Conservation (phyloP, 768 basidiomycete species). For the Xanthoconium stramineum region DNA sequence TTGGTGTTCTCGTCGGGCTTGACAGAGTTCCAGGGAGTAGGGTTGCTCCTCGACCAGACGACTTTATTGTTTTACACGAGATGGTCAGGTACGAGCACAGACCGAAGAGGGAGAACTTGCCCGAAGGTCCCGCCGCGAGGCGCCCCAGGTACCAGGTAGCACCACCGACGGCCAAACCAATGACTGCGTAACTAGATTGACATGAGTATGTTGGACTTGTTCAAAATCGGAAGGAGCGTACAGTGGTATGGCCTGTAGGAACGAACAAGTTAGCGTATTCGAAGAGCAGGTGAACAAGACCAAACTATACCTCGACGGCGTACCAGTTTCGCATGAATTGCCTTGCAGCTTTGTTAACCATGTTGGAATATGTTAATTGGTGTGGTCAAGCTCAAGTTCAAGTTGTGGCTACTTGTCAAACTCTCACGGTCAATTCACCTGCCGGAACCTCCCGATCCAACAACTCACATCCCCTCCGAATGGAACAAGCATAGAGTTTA, state of each 20-base stretch:
- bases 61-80: slow-evolving; percentile 37
- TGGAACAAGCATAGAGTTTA: slow-evolving; percentile 24
- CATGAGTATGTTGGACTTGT: slow-evolving; percentile 11
- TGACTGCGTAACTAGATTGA: slow-evolving; percentile 42
- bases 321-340: slow-evolving; percentile 41
- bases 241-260: slow-evolving; percentile 48
- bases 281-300: neutral
- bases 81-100: neutral
- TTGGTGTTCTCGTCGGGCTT: slow-evolving; percentile 74
- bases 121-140: slow-evolving; percentile 53
- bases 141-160: slow-evolving; percentile 67
- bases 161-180: slow-evolving; percentile 50
- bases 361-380: slow-evolving; percentile 17
- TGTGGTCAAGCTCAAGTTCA: neutral
- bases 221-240: slow-evolving; percentile 25
- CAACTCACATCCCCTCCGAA: neutral
- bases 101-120: slow-evolving; percentile 32
- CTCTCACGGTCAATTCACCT: slow-evolving; percentile 15
- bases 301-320: slow-evolving; percentile 40
- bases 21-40: slow-evolving; percentile 85
- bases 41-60: slow-evolving; percentile 68
- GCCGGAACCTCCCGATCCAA: slow-evolving; percentile 16
- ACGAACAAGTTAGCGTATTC: neutral
- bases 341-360: slow-evolving; percentile 24
- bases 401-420: neutral